Base-by-base conservation (phyloP, 495 filamentous ascomycete species). In the Neurospora intermedia region DNA sequence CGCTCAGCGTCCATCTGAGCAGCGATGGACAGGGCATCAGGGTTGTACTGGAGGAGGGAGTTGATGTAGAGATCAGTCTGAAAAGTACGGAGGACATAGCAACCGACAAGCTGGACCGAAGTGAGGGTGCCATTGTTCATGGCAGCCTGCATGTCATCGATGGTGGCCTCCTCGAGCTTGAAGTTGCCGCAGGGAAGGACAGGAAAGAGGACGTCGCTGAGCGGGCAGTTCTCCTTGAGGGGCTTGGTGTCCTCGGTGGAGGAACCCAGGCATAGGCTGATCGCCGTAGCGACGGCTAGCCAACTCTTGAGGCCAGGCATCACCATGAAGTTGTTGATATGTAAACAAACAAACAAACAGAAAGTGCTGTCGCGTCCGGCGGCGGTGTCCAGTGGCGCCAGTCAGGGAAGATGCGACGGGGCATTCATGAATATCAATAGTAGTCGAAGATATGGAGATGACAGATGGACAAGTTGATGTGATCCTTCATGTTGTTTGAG, bases 121-220 rank as follows among this genome's bases (percentile, higher is more conserved):
- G 85, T 86, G 35, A 88, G 72, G 23, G 75, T 77, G 6, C 78
- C 78, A 6, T 72, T 72, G 27, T 73, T 73, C 70, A 89, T 78
- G 70, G 83, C 78, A 13, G 76, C 69, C 71, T 84, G 81, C 45
- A 87, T 80, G 38, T 87, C 78, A 35, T 76, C 74, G 46, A 84
- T 85, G 40, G 83, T 86, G 23, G 81, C 78, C 38, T 93, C 91
- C 79, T 91, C 90, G 41, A 93, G 81, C 54, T 84, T 82, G 74
- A 92, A 80, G 35, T 86, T 87, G 71, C 87, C 81, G 80, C 91
- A 93, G 11, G 74, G 77, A 4, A 86, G 86, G 89, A 93, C 91
- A 38, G 87, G 86, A 69, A 79, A 79, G 43, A 77, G 75, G 35
- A 72, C 45, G 13, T 59, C 7, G 48, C 11, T 59, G 20, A 3